A percentile compares a stretch with the other conserved stretches of the same genome.
Evolutionary conservation across 208 protist genomes (phyloP).

Genomic region (Herpetomonas tarakana): DNA sequence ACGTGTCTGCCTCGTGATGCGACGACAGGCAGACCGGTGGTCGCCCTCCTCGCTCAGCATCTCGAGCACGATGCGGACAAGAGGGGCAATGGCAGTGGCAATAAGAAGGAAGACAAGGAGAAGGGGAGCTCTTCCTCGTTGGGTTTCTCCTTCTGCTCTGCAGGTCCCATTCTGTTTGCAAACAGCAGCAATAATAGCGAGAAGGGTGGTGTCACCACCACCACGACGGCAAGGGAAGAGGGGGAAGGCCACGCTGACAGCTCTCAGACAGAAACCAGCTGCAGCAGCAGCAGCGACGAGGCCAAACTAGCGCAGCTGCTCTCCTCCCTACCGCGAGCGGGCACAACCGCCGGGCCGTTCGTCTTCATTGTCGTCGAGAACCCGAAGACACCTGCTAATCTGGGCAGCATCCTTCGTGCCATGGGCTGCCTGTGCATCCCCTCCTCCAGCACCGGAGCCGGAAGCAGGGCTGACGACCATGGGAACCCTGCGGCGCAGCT

Average conservation of each 20-base stretch:
- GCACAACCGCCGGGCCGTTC: constrained; percentile 10
- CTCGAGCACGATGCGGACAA: constrained; percentile 30
- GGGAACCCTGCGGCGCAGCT: background rate
- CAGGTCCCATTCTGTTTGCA: no score
- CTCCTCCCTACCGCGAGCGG: no score
- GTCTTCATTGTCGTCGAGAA: constrained; percentile 67
- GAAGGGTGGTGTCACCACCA: background rate
- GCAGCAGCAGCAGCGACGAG: constrained; percentile 3
- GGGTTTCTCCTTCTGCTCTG: no score
- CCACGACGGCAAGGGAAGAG: background rate
- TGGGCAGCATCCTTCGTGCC: constrained; percentile 62
- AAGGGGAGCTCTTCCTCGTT: no score
- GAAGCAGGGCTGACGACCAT: background rate
- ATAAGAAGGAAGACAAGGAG: constrained; percentile 10
- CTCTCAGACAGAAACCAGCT: background rate
- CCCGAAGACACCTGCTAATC: constrained; percentile 65
- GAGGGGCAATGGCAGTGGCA: constrained; percentile 12
- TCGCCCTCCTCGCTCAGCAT: constrained; percentile 42
- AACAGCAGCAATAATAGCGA: background rate
- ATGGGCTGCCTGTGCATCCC: constrained; percentile 30
- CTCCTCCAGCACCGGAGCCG: background rate
- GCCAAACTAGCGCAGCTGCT: no score
- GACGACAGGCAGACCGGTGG: constrained; percentile 26
- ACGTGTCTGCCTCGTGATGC: constrained; percentile 31
- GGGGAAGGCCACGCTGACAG: background rate